Evolutionary conservation across 148 eudicot genomes (phyloP).

Genomic region (Gaultheria prostrata): DNA sequence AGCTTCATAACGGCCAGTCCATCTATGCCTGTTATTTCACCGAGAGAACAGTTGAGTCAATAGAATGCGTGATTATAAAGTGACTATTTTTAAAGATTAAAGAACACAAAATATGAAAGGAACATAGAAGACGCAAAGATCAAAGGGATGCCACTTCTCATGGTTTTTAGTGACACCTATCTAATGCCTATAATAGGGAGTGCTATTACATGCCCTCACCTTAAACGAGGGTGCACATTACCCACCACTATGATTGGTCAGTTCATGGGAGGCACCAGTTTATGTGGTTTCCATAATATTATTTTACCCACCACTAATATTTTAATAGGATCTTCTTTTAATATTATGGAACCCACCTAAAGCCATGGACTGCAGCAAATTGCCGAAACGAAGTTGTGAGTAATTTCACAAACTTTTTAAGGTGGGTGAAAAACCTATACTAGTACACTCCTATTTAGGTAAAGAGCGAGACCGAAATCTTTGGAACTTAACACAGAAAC

Average conservation of each 20-base stretch:
- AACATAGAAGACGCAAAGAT: background rate
- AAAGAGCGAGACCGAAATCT: background rate
- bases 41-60: background rate
- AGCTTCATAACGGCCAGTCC: slow-evolving; percentile 99
- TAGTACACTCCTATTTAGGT: background rate
- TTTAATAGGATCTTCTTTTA: no score
- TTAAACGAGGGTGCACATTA: no score
- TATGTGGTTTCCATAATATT: no score
- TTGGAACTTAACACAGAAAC: background rate
- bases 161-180: slow-evolving; percentile 6
- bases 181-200: background rate
- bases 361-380: no score
- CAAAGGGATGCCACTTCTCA: background rate
- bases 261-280: no score
- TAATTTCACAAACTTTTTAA: background rate
- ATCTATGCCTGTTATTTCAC: slow-evolving; percentile 68
- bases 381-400: no score
- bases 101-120: background rate
- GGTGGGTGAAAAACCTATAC: no score
- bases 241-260: no score
- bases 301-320: no score
- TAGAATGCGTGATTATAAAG: background rate
- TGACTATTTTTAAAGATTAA: background rate
- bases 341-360: no score
- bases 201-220: no score